Conservation (phyloP, 2,329 filamentous ascomycete species). For the Claviceps sp. region DNA sequence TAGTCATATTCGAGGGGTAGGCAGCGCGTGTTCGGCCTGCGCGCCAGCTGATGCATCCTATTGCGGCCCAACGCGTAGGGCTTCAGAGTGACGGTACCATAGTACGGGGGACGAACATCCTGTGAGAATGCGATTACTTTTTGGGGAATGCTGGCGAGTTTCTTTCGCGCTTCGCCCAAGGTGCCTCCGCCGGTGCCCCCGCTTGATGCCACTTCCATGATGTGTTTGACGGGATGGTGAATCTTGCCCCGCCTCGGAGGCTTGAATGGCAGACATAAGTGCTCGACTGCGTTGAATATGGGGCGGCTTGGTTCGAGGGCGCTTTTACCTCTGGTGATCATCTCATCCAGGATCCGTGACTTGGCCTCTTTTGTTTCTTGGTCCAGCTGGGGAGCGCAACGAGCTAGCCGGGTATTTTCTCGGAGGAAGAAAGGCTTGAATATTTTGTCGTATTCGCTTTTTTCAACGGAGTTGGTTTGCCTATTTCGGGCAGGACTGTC, state of each 20-base stretch:
- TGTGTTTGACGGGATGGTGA: slow-evolving; percentile 42
- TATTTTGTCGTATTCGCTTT: slow-evolving; percentile 48
- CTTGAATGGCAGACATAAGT: slow-evolving; percentile 31
- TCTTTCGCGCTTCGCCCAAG: slow-evolving; percentile 20
- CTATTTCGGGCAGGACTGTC: slow-evolving; percentile 16
- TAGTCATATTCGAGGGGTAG: slow-evolving; percentile 67
- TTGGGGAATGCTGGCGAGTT: slow-evolving; percentile 42
- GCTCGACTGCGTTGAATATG: slow-evolving; percentile 29
- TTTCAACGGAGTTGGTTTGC: slow-evolving; percentile 13
- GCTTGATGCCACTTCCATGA: slow-evolving; percentile 42
- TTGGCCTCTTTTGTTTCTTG: slow-evolving; percentile 39
- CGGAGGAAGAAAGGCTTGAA: slow-evolving; percentile 78
- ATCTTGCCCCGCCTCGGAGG: slow-evolving; percentile 30
- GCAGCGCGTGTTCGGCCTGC: slow-evolving; percentile 39
- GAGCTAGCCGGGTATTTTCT: slow-evolving; percentile 57
- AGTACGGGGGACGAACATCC: slow-evolving; percentile 57
- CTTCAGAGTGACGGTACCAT: slow-evolving; percentile 55
- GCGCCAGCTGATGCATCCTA: slow-evolving; percentile 36
- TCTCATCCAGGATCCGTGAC: slow-evolving; percentile 38
- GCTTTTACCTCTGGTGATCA: slow-evolving; percentile 32
- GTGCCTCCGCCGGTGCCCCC: slow-evolving; percentile 16
- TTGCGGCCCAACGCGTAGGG: slow-evolving; percentile 30
- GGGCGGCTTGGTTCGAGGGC: slow-evolving; percentile 22
- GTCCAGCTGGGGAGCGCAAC: slow-evolving; percentile 43
- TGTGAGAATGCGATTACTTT: slow-evolving; percentile 50